Base-by-base conservation (phyloP, 148 eudicot genomes). In the Rhododendron molle region DNA sequence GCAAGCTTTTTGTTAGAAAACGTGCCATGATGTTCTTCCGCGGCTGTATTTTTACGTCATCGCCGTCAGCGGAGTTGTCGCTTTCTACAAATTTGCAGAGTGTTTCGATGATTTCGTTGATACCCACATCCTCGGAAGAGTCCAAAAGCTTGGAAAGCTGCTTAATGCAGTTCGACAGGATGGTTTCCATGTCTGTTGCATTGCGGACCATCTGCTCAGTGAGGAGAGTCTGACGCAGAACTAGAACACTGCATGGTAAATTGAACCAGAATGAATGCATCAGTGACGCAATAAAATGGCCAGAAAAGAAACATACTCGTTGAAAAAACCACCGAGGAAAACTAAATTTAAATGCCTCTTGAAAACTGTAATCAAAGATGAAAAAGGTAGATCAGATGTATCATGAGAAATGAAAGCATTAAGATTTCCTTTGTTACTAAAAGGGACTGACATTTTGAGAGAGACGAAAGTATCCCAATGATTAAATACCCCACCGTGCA, bases 221-320 rank as follows among this genome's bases (percentile, higher is more conserved):
- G 43, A 90, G n/a, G 54, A 92, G 91, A 77, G 90, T 87, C 85
- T 92, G 94, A 54, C 92, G 85, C 85, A 90, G 81, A 74, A 92
- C 91, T 38, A 92, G 86, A n/a, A 92, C 83, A 81, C 94, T 92
- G 92, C 86, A 89, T 15, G 10, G 20, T 86, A 78, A 40, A n/a
- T 49, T 38, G 40, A 7, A 67, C 30, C 20, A 65, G 47, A 44
- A 43, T 0, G 28, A 36, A 65, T 79, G 38, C 49, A 83, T 83
- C 23, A 47, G 26, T 21, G 20, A 71, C 69, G 34, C 54, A 8
- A 74, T 47, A 13, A 67, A 67, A 26, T 67, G 34, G 38, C 38
- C 18, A 30, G 36, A 69, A 69, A 26, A 30, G 14, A 67, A 8
- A 67, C 73, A 67, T 67, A 65, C 32, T 65, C 1, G 9, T 10